These are phyloP conservation scores for Metschnikowia bowlesiae DNA, from an alignment of 805 yeast species.

Conservation along the genomic window DNA sequence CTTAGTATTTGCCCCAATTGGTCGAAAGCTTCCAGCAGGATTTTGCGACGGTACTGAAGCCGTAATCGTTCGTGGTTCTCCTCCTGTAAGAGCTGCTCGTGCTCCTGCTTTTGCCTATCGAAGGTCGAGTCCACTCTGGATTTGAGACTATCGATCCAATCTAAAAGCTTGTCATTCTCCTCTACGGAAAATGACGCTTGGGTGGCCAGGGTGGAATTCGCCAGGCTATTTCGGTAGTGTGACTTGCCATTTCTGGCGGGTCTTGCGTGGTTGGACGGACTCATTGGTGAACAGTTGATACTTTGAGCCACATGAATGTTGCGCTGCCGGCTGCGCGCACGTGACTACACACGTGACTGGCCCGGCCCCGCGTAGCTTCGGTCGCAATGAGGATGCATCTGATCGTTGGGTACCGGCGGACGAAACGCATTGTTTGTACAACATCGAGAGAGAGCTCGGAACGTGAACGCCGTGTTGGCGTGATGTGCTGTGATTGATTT, in stretches of 20 bases:
- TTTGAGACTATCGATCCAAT: constrained; percentile 17
- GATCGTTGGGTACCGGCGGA: too few relatives aligned
- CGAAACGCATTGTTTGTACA: too few relatives aligned
- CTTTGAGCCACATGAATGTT: neutral
- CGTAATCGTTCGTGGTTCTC: constrained; percentile 17
- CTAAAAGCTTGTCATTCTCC: constrained; percentile 9
- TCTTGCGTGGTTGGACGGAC: neutral
- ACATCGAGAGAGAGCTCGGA: too few relatives aligned
- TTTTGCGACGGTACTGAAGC: constrained; percentile 17
- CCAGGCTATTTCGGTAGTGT: neutral
- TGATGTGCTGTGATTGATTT: neutral
- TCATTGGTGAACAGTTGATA: neutral
- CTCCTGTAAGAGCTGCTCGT: constrained; percentile 9
- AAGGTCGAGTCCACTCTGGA: constrained; percentile 11
- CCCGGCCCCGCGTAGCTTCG: too few relatives aligned
- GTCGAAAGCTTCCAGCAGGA: constrained; percentile 26
- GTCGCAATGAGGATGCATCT: too few relatives aligned
- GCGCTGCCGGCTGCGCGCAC: constrained; percentile 4
- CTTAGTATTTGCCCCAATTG: constrained; percentile 17
- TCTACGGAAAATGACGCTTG: constrained; percentile 3
- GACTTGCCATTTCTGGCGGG: neutral
- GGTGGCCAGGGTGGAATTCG: neutral
- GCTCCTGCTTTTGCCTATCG: constrained; percentile 11
- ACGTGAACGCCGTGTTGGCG: too few relatives aligned
- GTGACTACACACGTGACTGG: neutral